Evolutionary conservation across 305 asterid species (phyloP), one percentile per base, ranked within the genome.

Genomic region (Rubia balearica): DNA sequence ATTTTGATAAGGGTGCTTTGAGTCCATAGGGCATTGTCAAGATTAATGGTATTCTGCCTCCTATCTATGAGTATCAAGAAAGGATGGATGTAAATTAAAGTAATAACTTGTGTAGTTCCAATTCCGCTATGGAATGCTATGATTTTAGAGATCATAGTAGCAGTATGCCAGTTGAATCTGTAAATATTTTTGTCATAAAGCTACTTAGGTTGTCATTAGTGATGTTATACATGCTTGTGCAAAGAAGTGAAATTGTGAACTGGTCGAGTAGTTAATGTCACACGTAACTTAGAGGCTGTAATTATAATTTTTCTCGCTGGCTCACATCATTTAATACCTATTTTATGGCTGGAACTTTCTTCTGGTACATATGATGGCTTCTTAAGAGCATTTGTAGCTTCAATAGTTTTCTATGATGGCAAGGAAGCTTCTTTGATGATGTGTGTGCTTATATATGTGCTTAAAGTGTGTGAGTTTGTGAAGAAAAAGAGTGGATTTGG

Each of bases 181-280:
- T 83, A 53, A 69, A 84, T 71, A 41, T 21, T 70, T 77, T 82
- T 75, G 84, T 81, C 77, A 77, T 61, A 83, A 82, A 77, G 77
- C 66, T 84, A 65, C 83, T 93, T 80, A 83, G 83, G 77, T 80
- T 85, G 89, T 89, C 97, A 65, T 86, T 75, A 82, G 71, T 77
- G 90, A 88, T 71, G 82, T 93, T 59, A 77, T 93, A 68, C 89
- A 85, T 60, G 82, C 90, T 71, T 91, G 96, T 81, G 96, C 89
- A 78, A 72, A 42, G 51, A 75, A 71, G 70, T 77, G 56, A 74
- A 84, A 89, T 74, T 71, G 73, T 75, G 40, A 65, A 74, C 79
- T 91, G 79, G 96, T 96, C 19, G 89, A 86, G 81, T 80, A 80
- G 75, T 83, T 89, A 77, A 78, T 93, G 77, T 76, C 78, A 53